phyloP scores from a whole-genome alignment of 176 grass and related monocot genomes.

The Coix lacrymajobi region DNA sequence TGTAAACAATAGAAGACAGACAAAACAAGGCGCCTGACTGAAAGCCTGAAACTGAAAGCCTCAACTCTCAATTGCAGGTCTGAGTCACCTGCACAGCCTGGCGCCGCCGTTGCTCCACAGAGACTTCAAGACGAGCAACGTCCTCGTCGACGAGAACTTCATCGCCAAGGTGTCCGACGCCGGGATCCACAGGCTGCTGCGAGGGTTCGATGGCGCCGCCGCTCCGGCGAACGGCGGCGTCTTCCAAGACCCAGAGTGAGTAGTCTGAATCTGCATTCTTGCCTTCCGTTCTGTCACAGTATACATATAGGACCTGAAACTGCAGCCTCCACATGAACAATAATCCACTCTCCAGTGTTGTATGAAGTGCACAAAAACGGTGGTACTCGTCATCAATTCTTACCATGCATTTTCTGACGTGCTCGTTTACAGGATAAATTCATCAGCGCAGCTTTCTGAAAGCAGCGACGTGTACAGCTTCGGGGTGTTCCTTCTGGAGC shows the following conservation, averaged over 20 bases:
- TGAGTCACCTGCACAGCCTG: slow-evolving; percentile 67
- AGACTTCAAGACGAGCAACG: slow-evolving; percentile 86
- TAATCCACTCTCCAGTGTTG: background rate
- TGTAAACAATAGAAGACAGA: background rate
- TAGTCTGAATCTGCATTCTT: background rate
- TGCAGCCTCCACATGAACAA: background rate
- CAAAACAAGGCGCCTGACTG: background rate
- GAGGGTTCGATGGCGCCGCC: slow-evolving; percentile 30
- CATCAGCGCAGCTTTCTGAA: slow-evolving; percentile 49
- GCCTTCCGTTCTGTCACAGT: background rate
- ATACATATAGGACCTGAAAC: background rate
- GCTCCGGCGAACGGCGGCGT: slow-evolving; percentile 14
- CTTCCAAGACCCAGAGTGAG: slow-evolving; percentile 78
- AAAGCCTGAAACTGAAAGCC: background rate
- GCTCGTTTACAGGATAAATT: slow-evolving; percentile 27
- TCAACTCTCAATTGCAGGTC: slow-evolving; percentile 42
- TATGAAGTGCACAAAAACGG: background rate
- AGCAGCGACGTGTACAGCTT: slow-evolving; percentile 92
- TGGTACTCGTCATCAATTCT: background rate
- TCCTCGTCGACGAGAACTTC: slow-evolving; percentile 95
- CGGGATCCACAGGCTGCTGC: slow-evolving; percentile 52
- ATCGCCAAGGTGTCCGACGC: slow-evolving; percentile 89
- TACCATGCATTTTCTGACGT: background rate
- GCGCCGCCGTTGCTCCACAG: slow-evolving; percentile 69
- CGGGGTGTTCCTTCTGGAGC: slow-evolving; percentile 81